phyloP scores from a whole-genome alignment of 257 asterid species.

The Paraleonurus japonicus region DNA sequence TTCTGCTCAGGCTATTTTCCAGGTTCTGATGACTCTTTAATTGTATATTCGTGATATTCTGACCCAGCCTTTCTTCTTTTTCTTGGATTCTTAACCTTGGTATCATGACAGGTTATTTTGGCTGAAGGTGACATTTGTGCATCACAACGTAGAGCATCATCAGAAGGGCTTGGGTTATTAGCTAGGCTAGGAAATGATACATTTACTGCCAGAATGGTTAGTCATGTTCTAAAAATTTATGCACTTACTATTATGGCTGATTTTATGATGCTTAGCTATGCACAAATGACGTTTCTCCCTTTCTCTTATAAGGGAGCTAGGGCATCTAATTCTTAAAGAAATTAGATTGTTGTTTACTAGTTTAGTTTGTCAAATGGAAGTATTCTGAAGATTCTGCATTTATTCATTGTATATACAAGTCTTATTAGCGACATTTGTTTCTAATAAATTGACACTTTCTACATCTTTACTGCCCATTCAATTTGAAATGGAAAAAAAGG shows the following conservation, averaged over 20 bases:
- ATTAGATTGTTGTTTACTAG: conserved; percentile 1
- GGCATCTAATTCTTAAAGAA: conserved; percentile 9
- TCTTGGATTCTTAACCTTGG: conserved; percentile 28
- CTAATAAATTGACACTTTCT: conserved; percentile 8
- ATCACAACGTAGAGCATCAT: conserved; percentile 92
- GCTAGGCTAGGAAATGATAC: conserved; percentile 96
- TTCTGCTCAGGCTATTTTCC: conserved; percentile 89
- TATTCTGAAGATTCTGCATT: conserved; percentile 4
- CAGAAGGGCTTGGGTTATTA: conserved; percentile 97
- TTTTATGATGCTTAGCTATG: neutral
- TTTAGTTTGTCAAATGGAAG: conserved; percentile 13
- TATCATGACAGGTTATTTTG: conserved; percentile 66
- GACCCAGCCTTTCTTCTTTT: conserved; percentile 12
- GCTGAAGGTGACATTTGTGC: conserved; percentile 96
- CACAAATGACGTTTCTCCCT: neutral
- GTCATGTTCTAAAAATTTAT: conserved; percentile 31
- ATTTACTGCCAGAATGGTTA: conserved; percentile 94
- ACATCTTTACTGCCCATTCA: conserved; percentile 1
- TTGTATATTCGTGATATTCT: conserved; percentile 13
- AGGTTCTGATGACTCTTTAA: conserved; percentile 51
- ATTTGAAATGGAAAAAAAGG: conserved; percentile 7
- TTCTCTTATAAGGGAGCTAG: conserved; percentile 11
- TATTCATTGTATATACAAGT: conserved; percentile 9
- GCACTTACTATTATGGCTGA: conserved; percentile 4
- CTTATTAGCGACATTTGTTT: neutral